Conservation (phyloP, 2,329 filamentous ascomycete genomes). For the Scedosporium boydii region DNA sequence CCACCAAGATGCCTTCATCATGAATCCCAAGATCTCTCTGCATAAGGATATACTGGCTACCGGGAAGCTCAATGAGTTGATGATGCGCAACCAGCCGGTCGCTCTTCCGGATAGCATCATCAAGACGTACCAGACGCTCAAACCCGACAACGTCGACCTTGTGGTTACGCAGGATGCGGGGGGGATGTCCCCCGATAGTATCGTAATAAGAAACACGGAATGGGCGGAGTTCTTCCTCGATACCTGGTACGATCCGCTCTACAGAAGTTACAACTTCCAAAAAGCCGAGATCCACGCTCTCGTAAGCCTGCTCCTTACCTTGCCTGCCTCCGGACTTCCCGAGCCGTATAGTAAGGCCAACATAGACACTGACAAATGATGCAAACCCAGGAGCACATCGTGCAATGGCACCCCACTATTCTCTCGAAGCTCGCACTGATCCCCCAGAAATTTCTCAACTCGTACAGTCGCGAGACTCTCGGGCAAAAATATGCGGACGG, state of each 20-base stretch:
- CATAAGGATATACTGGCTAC: constrained; percentile 62
- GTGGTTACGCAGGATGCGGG: constrained; percentile 77
- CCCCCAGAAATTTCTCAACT: constrained; percentile 76
- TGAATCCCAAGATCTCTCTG: constrained; percentile 65
- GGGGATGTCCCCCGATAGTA: constrained; percentile 67
- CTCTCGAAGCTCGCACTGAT: constrained; percentile 81
- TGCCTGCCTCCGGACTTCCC: neutral
- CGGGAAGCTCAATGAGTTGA: constrained; percentile 59
- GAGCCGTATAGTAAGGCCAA: neutral
- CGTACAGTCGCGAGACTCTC: constrained; percentile 52
- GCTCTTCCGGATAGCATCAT: constrained; percentile 96
- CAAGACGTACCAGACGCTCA: constrained; percentile 80
- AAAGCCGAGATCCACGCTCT: constrained; percentile 88
- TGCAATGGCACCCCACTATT: constrained; percentile 95
- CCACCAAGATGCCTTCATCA: constrained; percentile 76
- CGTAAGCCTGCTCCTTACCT: constrained; percentile 39
- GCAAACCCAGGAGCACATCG: constrained; percentile 63
- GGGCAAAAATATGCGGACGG: constrained; percentile 68
- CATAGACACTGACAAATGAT: neutral
- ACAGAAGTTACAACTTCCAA: constrained; percentile 90
- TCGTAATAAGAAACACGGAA: constrained; percentile 72
- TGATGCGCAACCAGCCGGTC: constrained; percentile 78
- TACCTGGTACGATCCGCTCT: constrained; percentile 92
- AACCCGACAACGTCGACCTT: constrained; percentile 67
- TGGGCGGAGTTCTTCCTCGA: constrained; percentile 93